Evolutionary conservation across 23 red algal genomes (phyloP).

Genomic region (Chondrus crispus): DNA sequence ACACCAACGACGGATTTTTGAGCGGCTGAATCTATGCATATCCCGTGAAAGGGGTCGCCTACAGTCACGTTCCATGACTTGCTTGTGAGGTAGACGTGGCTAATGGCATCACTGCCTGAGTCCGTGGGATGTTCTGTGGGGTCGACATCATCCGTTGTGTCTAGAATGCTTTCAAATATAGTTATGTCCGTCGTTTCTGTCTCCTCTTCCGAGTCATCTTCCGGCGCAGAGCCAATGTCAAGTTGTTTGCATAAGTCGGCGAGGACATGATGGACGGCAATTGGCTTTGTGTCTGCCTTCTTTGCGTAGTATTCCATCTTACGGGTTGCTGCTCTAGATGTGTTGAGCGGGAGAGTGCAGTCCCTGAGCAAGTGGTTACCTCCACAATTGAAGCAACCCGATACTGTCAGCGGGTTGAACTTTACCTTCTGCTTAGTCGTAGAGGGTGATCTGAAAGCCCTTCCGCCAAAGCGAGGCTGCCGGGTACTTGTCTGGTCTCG

Average conservation of each 20-base stretch:
- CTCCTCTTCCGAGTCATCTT: neutral
- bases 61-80: neutral
- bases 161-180: neutral
- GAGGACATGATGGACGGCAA: neutral
- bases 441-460: too few species aligned
- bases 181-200: neutral
- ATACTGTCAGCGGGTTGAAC: neutral
- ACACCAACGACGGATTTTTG: neutral
- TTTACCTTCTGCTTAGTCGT: neutral
- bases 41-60: neutral
- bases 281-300: neutral
- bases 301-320: neutral
- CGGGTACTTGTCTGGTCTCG: neutral
- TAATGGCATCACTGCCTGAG: too few species aligned
- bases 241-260: neutral
- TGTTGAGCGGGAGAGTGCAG: neutral
- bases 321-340: neutral
- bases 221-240: neutral
- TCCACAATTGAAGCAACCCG: conserved; percentile 16
- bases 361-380: neutral
- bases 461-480: too few species aligned
- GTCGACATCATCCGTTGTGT: neutral
- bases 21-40: conserved; percentile 1
- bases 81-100: too few species aligned
- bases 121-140: neutral